phyloP scores from a whole-genome alignment of 257 asterid species.

The Lycium barbarum region DNA sequence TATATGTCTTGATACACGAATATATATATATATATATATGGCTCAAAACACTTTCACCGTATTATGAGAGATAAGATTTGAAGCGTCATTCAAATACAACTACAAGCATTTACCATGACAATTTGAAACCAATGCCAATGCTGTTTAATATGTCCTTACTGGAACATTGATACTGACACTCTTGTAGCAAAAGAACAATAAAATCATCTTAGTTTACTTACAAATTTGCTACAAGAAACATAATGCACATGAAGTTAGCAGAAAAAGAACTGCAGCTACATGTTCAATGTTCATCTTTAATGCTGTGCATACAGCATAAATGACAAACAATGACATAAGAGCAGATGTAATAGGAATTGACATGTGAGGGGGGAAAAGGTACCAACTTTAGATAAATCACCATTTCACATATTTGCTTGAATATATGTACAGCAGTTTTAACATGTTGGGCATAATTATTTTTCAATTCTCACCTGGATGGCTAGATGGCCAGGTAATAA shows the following conservation, averaged over 20 bases:
- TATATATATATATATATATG: background rate
- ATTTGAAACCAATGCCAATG: background rate
- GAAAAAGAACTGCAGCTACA: background rate
- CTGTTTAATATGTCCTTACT: background rate
- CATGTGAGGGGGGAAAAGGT: background rate
- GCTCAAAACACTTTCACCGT: background rate
- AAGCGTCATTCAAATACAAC: background rate
- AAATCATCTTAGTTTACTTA: background rate
- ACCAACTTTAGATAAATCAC: background rate
- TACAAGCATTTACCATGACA: background rate
- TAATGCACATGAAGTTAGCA: background rate
- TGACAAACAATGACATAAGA: background rate
- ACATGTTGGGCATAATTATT: background rate
- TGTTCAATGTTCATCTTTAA: background rate
- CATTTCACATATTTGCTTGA: background rate
- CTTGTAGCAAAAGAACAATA: background rate
- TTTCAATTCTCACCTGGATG: background rate
- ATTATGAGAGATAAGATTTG: background rate
- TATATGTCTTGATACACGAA: background rate
- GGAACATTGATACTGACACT: conserved; percentile 10
- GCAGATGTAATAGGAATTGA: background rate
- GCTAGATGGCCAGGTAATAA: background rate
- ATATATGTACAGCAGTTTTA: background rate
- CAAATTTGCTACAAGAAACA: background rate
- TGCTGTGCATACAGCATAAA: background rate